phyloP scores from a whole-genome alignment of 2,329 filamentous ascomycete genomes.

The Pseudopithomyces maydicus region DNA sequence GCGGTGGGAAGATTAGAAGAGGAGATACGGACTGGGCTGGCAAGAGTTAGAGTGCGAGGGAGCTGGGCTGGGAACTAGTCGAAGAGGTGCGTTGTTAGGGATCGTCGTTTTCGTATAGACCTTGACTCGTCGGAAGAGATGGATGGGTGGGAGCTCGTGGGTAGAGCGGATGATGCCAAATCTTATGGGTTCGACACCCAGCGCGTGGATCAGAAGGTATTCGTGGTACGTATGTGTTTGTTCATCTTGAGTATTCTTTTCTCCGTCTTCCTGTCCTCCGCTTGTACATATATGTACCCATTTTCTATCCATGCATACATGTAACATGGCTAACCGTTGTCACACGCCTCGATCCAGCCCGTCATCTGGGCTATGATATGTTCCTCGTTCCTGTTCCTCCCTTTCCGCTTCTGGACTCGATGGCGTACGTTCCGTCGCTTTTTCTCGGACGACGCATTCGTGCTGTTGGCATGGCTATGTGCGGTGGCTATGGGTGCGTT shows the following conservation, averaged over 20 bases:
- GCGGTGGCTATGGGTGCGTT: background rate
- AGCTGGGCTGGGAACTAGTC: no score
- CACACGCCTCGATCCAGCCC: background rate
- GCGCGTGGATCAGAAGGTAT: conserved; percentile 1
- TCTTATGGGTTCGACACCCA: conserved; percentile 2
- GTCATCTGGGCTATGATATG: background rate
- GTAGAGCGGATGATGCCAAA: background rate
- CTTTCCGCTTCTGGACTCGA: background rate
- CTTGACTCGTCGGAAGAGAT: background rate
- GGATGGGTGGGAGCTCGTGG: background rate
- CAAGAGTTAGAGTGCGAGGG: no score
- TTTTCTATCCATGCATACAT: no score
- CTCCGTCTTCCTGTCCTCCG: no score
- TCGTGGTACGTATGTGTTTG: background rate
- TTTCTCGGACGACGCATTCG: conserved; percentile 4
- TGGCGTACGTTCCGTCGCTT: background rate
- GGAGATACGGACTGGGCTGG: no score
- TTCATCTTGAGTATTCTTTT: background rate
- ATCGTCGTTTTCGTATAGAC: no score
- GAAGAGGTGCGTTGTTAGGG: no score
- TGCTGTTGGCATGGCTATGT: conserved; percentile 1
- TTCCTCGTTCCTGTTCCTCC: conserved; percentile 1
- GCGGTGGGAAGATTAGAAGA: no score
- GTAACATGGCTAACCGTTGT: background rate
- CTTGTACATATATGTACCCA: no score